Percentiles rank a stretch among this genome's conserved stretches.
Conservation (phyloP, 768 basidiomycete genomes). For the Cubamyces sp. region DNA sequence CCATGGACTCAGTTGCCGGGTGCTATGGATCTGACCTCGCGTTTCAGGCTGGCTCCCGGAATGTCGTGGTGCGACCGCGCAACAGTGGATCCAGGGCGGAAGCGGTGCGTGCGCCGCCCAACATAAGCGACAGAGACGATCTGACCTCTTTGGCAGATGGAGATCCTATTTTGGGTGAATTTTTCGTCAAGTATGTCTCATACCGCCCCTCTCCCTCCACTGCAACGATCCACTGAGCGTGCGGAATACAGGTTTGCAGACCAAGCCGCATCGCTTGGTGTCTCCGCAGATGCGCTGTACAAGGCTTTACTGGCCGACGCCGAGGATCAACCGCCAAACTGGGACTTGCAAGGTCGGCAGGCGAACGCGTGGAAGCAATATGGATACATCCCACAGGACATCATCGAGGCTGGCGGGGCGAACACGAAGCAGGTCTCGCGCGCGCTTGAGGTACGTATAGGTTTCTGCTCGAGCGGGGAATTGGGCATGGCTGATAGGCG, state of each 20-base stretch:
- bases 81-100: slow-evolving; percentile 63
- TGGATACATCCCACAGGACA: slow-evolving; percentile 40
- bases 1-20: background rate
- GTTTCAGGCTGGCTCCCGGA: slow-evolving; percentile 65
- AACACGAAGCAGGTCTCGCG: slow-evolving; percentile 67
- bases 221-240: too few species aligned
- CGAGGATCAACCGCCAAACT: slow-evolving; percentile 58
- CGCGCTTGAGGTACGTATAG: slow-evolving; percentile 52
- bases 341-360: slow-evolving; percentile 66
- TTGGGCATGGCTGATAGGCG: background rate
- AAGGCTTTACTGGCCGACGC: slow-evolving; percentile 61
- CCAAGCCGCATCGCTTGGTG: slow-evolving; percentile 49
- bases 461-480: background rate
- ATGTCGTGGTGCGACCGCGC: slow-evolving; percentile 58
- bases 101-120: slow-evolving; percentile 48
- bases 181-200: slow-evolving; percentile 58
- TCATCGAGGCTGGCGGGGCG: slow-evolving; percentile 48
- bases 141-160: slow-evolving; percentile 45
- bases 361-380: slow-evolving; percentile 58
- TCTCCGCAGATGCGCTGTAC: slow-evolving; percentile 56
- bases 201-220: background rate
- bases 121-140: too few species aligned
- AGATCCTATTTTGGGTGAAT: slow-evolving; percentile 68
- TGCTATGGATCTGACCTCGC: background rate
- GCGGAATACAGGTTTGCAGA: slow-evolving; percentile 47